Evolutionary conservation across 371 early-diverging fungal species (phyloP).

Genomic region (Circinella umbellata): DNA sequence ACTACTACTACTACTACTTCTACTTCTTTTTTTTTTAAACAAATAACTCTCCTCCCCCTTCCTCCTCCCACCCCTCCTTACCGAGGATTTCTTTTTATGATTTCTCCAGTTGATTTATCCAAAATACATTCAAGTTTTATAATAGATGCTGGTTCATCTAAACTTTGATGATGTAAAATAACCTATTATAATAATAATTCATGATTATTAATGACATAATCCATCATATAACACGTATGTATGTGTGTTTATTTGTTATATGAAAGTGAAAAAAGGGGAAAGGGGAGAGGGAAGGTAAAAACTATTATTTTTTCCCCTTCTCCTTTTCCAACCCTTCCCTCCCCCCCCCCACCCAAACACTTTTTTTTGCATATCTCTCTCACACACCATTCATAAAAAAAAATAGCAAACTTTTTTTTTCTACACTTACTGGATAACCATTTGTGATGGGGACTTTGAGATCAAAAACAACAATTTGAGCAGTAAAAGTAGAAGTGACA

Average conservation of each 20-base stretch:
- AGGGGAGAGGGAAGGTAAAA: no score
- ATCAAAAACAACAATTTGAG: conserved; percentile 93
- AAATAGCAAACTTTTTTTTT: no score
- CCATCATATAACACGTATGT: no score
- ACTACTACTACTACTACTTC: no score
- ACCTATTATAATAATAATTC: conserved; percentile 35
- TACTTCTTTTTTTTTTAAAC: no score
- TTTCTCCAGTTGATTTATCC: conserved; percentile 85
- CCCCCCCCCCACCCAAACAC: no score
- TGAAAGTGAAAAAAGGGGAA: no score
- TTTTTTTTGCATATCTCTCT: no score
- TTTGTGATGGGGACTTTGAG: conserved; percentile 86
- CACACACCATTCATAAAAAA: no score
- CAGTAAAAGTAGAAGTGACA: conserved; percentile 74
- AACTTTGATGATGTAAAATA: conserved; percentile 81
- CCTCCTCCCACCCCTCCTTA: conserved; percentile 21
- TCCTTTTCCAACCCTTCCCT: no score
- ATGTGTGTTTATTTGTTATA: no score
- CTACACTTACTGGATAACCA: conserved; percentile 85
- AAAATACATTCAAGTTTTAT: conserved; percentile 71
- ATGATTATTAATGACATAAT: neutral
- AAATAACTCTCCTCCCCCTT: neutral
- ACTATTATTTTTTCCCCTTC: no score
- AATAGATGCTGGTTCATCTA: conserved; percentile 81
- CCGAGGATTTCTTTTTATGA: conserved; percentile 84